Evolutionary conservation across 2,329 filamentous ascomycete genomes (phyloP), one percentile per base, ranked within the genome.

Genomic region (Pseudogymnoascus sp.): DNA sequence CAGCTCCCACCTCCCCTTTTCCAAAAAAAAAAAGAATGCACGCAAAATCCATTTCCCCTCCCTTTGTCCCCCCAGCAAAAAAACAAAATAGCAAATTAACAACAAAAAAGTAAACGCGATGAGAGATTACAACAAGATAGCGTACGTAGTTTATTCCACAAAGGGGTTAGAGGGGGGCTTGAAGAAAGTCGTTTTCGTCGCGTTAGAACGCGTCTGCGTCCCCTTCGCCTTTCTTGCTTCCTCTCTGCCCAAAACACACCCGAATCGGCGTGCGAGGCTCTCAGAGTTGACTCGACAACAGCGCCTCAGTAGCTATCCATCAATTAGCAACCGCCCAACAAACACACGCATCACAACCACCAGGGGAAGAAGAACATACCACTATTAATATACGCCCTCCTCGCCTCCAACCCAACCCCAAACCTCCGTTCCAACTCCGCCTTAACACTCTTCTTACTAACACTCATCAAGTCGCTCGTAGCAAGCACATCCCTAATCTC

Each of bases 391-490:
- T 97, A 99, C 64, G 90, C 86, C 76, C 93, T 88, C 83, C 91
- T 96, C 62, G 87, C 81, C 74, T 97, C 93, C 64, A 99, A 83
- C 64, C 87, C 85, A 66, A 96, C 87, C 66, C 90, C 90, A 72
- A 99, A 99, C 66, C 93, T 85, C 72, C 87, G 86, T 82, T 99
- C 95, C 64, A 99, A 79, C 79, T 99, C 95, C 69, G 85, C 78
- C 83, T 97, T 97, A 77, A 99, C 90, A 70, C 90, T 91, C 85
- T 99, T 99, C 86, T 99, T 99, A 68, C 95, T 99, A 46, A 99
- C 91, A 3, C 86, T 93, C 95, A 99, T 99, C 72, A 99, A 79
- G 77, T 99, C 95, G 1, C 92, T 93, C 11, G 89, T 96, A 69
- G 88, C 85, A 66, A 99, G 80, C 67, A 99, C 96, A 72, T 97